A percentile compares a stretch with the other conserved stretches of the same genome.
Conservation (phyloP, 2,329 filamentous ascomycete genomes). For the Cladosporium sp. region DNA sequence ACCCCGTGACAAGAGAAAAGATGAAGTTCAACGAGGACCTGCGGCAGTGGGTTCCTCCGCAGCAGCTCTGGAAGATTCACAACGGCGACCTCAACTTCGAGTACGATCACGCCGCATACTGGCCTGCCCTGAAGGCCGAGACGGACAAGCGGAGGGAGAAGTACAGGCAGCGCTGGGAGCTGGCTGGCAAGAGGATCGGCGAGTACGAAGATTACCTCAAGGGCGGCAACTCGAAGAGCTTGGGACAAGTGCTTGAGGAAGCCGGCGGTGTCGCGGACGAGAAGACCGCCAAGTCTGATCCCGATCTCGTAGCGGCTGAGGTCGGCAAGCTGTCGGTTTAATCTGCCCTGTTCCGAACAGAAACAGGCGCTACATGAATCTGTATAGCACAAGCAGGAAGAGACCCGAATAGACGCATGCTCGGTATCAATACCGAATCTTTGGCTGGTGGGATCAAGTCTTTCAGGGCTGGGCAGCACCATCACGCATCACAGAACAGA, state of each 20-base stretch:
- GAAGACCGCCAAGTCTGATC: constrained; percentile 8
- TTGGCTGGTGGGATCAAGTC: no score
- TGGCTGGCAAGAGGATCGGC: constrained; percentile 72
- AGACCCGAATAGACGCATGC: background rate
- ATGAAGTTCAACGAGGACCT: constrained; percentile 97
- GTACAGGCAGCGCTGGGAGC: constrained; percentile 66
- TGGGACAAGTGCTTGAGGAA: constrained; percentile 19
- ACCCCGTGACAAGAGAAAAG: constrained; percentile 87
- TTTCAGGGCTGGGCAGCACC: no score
- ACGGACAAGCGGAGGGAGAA: constrained; percentile 59
- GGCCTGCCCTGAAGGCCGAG: constrained; percentile 73
- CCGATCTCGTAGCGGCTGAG: constrained; percentile 16
- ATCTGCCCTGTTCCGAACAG: background rate
- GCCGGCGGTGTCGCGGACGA: constrained; percentile 11
- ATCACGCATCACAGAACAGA: no score
- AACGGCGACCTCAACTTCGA: constrained; percentile 80
- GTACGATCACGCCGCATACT: constrained; percentile 84
- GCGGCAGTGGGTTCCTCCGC: constrained; percentile 68
- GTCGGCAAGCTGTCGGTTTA: constrained; percentile 20
- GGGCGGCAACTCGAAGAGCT: constrained; percentile 48
- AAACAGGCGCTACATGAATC: no score
- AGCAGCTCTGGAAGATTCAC: constrained; percentile 75
- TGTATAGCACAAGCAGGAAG: no score
- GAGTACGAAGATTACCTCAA: constrained; percentile 84
- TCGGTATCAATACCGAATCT: no score